phyloP scores from a whole-genome alignment of 495 filamentous ascomycete species.

The Penicillium lividum region DNA sequence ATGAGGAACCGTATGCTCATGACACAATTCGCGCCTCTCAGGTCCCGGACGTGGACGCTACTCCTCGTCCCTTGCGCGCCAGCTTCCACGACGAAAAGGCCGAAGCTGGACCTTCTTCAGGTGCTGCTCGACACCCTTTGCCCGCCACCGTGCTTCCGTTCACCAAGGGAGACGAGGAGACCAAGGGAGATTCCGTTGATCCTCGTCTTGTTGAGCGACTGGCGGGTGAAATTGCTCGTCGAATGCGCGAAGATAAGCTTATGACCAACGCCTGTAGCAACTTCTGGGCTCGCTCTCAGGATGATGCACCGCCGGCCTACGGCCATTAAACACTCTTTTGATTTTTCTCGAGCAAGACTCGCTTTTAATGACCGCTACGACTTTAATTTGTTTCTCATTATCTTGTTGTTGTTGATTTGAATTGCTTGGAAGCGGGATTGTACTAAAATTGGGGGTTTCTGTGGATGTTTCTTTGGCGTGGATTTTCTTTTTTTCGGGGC shows the following conservation, averaged over 20 bases:
- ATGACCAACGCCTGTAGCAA: constrained; percentile 36
- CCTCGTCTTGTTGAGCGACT: constrained; percentile 90
- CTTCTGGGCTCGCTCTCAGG: constrained; percentile 44
- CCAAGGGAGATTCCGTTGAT: constrained; percentile 62
- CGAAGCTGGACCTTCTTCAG: constrained; percentile 32
- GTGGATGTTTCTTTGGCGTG: constrained; percentile 21
- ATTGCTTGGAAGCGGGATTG: constrained; percentile 26
- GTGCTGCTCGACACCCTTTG: constrained; percentile 28
- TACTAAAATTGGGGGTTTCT: constrained; percentile 28
- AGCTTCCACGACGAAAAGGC: constrained; percentile 28
- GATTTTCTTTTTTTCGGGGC: constrained; percentile 4
- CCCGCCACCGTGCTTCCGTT: constrained; percentile 44
- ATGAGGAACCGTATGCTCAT: constrained; percentile 29
- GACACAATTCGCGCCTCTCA: constrained; percentile 27
- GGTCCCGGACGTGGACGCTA: constrained; percentile 37
- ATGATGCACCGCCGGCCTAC: constrained; percentile 48
- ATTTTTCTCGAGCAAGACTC: constrained; percentile 30
- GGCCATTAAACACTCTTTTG: constrained; percentile 36
- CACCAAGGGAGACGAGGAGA: constrained; percentile 30
- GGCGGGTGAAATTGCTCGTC: constrained; percentile 83
- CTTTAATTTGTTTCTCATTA: constrained; percentile 22
- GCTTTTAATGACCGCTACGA: constrained; percentile 42
- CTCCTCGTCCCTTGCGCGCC: constrained; percentile 35
- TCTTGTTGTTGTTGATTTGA: constrained; percentile 15
- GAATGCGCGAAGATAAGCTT: constrained; percentile 73